phyloP scores from a whole-genome alignment of 1,284 basidiomycete genomes.

The Anthracocystis panici-leucophaei region DNA sequence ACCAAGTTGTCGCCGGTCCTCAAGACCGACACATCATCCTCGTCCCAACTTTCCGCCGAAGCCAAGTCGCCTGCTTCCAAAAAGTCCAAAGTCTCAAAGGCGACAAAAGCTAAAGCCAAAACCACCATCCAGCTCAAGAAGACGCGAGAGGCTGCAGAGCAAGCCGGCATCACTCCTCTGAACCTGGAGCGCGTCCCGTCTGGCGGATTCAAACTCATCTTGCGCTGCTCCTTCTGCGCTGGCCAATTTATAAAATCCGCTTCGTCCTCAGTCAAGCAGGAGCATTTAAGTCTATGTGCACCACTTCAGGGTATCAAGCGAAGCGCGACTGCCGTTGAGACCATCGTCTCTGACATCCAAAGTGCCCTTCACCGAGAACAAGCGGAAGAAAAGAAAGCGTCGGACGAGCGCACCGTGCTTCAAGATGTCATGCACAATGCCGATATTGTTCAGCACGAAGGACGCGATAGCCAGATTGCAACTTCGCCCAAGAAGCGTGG shows the following conservation, averaged over 20 bases:
- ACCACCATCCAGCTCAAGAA: slow-evolving; percentile 18
- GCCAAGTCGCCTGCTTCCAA: background rate
- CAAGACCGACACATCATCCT: background rate
- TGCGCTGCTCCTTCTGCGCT: slow-evolving; percentile 39
- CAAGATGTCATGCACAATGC: slow-evolving; percentile 36
- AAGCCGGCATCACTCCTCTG: slow-evolving; percentile 14
- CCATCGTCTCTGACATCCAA: slow-evolving; percentile 17
- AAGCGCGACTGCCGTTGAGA: slow-evolving; percentile 11
- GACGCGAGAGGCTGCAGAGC: slow-evolving; percentile 21
- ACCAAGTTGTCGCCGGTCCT: background rate
- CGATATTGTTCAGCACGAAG: slow-evolving; percentile 35
- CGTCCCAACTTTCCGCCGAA: background rate
- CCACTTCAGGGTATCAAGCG: slow-evolving; percentile 18
- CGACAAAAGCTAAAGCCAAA: background rate
- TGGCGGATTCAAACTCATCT: slow-evolving; percentile 25
- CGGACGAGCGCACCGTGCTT: slow-evolving; percentile 28
- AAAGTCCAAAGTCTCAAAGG: slow-evolving; percentile 14
- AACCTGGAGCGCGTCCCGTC: slow-evolving; percentile 15
- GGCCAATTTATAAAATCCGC: slow-evolving; percentile 32
- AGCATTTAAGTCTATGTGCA: slow-evolving; percentile 32
- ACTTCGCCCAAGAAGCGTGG: slow-evolving; percentile 36
- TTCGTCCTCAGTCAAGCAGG: slow-evolving; percentile 21
- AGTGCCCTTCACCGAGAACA: slow-evolving; percentile 13
- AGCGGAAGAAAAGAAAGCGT: slow-evolving; percentile 8
- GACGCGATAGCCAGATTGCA: slow-evolving; percentile 36